phyloP scores from a whole-genome alignment of 139 green algal species.

The Closterium sp. region DNA sequence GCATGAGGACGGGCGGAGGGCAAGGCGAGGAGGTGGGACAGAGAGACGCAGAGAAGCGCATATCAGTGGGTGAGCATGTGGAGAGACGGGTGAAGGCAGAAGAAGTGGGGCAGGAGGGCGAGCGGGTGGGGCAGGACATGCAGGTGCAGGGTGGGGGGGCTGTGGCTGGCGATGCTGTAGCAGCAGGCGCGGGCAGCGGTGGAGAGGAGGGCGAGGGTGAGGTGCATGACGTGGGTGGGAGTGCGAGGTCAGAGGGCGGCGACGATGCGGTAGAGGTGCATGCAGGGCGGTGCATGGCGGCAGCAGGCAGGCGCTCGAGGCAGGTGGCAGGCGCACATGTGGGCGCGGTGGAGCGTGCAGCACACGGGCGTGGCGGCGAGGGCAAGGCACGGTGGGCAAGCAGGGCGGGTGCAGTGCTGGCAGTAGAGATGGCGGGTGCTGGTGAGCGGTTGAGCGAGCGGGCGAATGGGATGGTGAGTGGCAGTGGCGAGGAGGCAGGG shows the following conservation, averaged over 20 bases:
- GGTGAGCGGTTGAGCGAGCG: neutral
- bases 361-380: neutral
- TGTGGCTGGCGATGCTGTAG: no score
- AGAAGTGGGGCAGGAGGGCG: neutral
- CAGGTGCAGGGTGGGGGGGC: conserved; percentile 11
- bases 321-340: neutral
- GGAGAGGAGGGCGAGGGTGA: neutral
- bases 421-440: neutral
- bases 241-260: neutral
- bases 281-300: neutral
- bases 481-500: neutral
- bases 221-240: no score
- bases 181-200: neutral
- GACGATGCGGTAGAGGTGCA: neutral
- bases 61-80: neutral
- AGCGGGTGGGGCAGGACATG: neutral
- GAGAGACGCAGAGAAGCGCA: neutral
- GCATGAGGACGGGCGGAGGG: neutral
- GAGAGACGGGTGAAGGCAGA: neutral
- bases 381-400: neutral
- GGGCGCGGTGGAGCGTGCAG: neutral
- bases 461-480: neutral
- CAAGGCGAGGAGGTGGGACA: neutral
- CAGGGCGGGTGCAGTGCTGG: neutral
- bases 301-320: neutral